Evolutionary conservation across 2,329 filamentous ascomycete species (phyloP).

Genomic region (Aspergillus ruber): DNA sequence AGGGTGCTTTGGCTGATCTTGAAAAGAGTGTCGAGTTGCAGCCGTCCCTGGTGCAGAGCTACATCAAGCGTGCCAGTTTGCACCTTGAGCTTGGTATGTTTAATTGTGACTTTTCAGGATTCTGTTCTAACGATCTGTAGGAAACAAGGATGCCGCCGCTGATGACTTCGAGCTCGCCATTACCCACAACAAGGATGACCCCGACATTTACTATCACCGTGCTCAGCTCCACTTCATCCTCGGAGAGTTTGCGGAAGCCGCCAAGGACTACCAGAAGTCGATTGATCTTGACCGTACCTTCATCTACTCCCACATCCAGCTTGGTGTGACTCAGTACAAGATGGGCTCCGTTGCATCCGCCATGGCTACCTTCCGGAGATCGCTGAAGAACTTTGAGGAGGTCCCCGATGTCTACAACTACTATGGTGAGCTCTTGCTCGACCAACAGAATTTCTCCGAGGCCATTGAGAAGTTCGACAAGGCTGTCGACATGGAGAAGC

Average conservation of each 20-base stretch:
- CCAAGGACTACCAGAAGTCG: conserved; percentile 98
- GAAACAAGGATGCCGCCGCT: conserved; percentile 77
- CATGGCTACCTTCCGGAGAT: conserved; percentile 95
- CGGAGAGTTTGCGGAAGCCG: conserved; percentile 82
- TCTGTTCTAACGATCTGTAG: conserved; percentile 40
- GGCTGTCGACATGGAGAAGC: conserved; percentile 98
- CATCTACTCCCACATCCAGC: conserved; percentile 99
- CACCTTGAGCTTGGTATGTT: conserved; percentile 78
- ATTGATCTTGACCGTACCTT: conserved; percentile 94
- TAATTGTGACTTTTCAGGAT: background rate
- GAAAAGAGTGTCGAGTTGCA: conserved; percentile 91
- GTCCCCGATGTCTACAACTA: conserved; percentile 99
- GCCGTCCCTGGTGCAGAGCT: conserved; percentile 84
- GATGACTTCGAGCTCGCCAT: conserved; percentile 82
- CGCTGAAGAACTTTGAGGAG: conserved; percentile 96
- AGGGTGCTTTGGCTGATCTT: conserved; percentile 74
- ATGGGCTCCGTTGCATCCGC: conserved; percentile 96
- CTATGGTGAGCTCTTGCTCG: conserved; percentile 92
- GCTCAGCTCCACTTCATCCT: conserved; percentile 98
- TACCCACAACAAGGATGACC: conserved; percentile 77
- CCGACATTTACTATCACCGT: conserved; percentile 98
- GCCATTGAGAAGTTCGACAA: conserved; percentile 97
- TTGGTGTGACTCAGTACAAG: conserved; percentile 99
- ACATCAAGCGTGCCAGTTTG: conserved; percentile 98
- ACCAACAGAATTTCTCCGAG: conserved; percentile 92